Evolutionary conservation across 129 eudicot species (phyloP), one percentile per base, ranked within the genome.

Genomic region (Saposhnikovia divaricata): DNA sequence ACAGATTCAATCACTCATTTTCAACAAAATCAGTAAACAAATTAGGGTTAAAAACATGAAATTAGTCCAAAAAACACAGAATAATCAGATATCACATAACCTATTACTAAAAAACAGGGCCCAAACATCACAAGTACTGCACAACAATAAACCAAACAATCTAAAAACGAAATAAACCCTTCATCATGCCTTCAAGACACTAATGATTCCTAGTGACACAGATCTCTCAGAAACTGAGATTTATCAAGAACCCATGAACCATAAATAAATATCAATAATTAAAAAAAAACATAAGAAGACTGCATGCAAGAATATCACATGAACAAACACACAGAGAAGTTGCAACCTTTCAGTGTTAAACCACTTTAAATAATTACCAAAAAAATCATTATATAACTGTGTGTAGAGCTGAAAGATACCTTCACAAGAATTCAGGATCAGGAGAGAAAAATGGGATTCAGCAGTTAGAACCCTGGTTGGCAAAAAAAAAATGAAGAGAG

Each of bases 291-390:
- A 66, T 27, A 14, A 31, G 2, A 68, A 68, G 43, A 16, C 25
- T 61, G 63, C 77, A 75, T 81, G 80, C 76, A 81, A 65, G 15
- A n/a, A 43, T 38, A 73, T 3, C 45, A 25, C 15, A 43, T 1
- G 42, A 23, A 25, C 38, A 44, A 12, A 74, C 27, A 44, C 23
- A 74, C 42, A 74, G 0, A 23, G n/a, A 59, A 3, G 5, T 2
- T n/a, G 28, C 34, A 59, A n/a, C 68, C 68, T 59, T 59, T n/a
- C 66, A 57, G 66, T 57, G 66, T 57, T 23, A 23, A 57, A 57
- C 66, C 28, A 23, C 66, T 57, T 6, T 9, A 57, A 57, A 57
- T 21, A 57, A 21, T 4, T 5, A 7, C 19, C 4, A 50, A 40
- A 40, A 9, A 47, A 47, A 47, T 47, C 11, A 47, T 10, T 47